Base-by-base conservation (phyloP, 1,139 yeast species). In the Petasospora rhodanensis region DNA sequence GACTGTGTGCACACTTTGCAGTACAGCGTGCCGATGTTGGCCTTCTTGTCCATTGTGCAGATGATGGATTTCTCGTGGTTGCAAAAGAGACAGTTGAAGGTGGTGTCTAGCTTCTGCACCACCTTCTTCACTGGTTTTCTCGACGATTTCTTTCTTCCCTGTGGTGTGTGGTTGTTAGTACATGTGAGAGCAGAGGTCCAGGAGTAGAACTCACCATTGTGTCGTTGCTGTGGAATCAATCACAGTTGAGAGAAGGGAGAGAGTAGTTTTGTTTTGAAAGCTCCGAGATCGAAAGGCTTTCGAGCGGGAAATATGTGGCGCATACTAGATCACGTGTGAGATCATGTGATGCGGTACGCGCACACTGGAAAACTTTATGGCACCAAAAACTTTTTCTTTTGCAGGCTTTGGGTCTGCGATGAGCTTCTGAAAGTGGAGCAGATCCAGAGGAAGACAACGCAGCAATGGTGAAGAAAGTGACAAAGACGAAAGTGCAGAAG, bases 1-100 rank as follows among this genome's bases (percentile, higher is more conserved):
- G 77, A 75, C 55, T 91, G 97, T 1, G 97, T 97, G 57, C 98
- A 91, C 18, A 89, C 83, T 57, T 91, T 91, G 59, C 98, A 91
- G 42, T 76, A 79, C 42, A 91, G 64, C 24, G 83, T 79, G 14
- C 98, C 98, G 31, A 91, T 73, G 37, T 85, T 79, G 45, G 81
- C 72, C 58, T 82, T 85, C 62, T 86, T 91, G 58, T 91, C 98
- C 57, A 91, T 62, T 7, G 84, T 75, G 56, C 97, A 89, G 30
- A 82, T 73, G 32, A 91, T 95, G 1, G 96, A 81, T 47, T 81
- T 81, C 55, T 91, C 98, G 62, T 91, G 98, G 59, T 91, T 91
- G 61, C 98, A 91, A 58, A 91, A 91, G 41, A 91, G 65, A 62
- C 98, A 91, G 28, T 94, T 80, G 64, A 91, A 91, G 37, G 85